A percentile compares a stretch with the other conserved stretches of the same genome.
These are phyloP conservation scores for Emmonsiellopsis sp. DNA, from an alignment of 2,329 filamentous ascomycete species.

Conservation along the genomic window DNA sequence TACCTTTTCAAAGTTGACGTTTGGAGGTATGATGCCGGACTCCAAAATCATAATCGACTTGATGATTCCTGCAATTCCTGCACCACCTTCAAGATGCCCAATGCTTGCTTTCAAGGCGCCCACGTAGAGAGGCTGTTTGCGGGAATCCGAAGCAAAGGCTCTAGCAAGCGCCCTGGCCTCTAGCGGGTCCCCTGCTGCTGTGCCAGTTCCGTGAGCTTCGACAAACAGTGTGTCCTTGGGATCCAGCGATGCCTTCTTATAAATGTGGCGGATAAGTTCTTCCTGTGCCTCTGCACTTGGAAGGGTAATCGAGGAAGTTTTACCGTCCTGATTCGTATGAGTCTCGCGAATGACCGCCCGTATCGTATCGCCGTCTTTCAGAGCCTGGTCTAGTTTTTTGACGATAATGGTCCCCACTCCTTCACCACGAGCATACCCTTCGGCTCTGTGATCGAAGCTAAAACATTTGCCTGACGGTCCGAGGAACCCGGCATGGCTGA, in stretches of 20 bases:
- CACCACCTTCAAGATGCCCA: conserved; percentile 14
- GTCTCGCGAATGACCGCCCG: conserved; percentile 29
- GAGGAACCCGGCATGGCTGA: conserved; percentile 9
- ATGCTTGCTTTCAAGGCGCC: conserved; percentile 6
- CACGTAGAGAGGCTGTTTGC: conserved; percentile 8
- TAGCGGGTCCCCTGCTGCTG: conserved; percentile 20
- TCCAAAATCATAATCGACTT: conserved; percentile 14
- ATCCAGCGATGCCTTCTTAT: conserved; percentile 12
- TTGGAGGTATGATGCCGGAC: conserved; percentile 12
- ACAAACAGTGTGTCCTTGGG: conserved; percentile 10
- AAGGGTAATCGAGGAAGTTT: conserved; percentile 30
- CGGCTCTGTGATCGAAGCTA: conserved; percentile 25
- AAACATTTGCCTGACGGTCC: conserved; percentile 15
- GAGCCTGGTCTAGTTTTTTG: conserved; percentile 30
- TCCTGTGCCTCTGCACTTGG: conserved; percentile 24
- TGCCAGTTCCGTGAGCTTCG: conserved; percentile 29
- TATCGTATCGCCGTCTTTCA: conserved; percentile 29
- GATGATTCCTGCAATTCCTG: conserved; percentile 14
- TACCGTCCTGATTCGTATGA: conserved; percentile 33
- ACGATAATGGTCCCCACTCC: conserved; percentile 30
- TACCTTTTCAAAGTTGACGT: conserved; percentile 17
- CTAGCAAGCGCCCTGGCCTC: conserved; percentile 10
- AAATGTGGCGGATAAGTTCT: conserved; percentile 15
- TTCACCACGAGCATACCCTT: conserved; percentile 37
- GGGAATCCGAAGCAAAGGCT: conserved; percentile 4